Percentiles rank a stretch among this genome's conserved stretches.
These are phyloP conservation scores for Pythium phragmiticola DNA, from an alignment of 352 stramenopile species.

Conservation along the genomic window DNA sequence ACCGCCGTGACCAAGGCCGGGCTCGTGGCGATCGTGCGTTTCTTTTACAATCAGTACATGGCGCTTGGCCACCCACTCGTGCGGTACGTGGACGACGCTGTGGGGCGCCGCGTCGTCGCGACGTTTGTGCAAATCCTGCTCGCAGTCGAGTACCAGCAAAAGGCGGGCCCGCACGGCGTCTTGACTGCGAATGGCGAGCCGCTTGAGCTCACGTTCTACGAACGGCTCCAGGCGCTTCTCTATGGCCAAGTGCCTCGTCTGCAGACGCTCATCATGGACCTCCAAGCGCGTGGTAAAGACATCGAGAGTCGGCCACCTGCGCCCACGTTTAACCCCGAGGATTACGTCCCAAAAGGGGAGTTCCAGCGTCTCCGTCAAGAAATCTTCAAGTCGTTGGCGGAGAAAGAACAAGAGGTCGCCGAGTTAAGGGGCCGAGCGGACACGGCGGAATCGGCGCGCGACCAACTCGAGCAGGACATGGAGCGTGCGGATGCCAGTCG, in stretches of 20 bases:
- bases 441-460: neutral
- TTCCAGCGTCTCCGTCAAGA: constrained; percentile 47
- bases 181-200: constrained; percentile 26
- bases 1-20: constrained; percentile 41
- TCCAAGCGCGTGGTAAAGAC: constrained; percentile 24
- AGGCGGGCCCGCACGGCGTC: neutral
- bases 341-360: constrained; percentile 65
- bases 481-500: neutral
- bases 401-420: constrained; percentile 2
- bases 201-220: constrained; percentile 40
- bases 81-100: constrained; percentile 54
- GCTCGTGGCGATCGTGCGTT: constrained; percentile 34
- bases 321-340: constrained; percentile 62
- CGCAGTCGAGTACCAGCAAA: constrained; percentile 41
- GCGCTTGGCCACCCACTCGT: constrained; percentile 48
- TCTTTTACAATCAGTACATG: constrained; percentile 63
- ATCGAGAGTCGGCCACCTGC: constrained; percentile 21
- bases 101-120: constrained; percentile 59
- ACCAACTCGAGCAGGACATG: neutral
- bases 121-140: constrained; percentile 51
- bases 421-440: neutral
- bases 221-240: constrained; percentile 43
- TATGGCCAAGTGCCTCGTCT: constrained; percentile 27
- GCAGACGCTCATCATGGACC: constrained; percentile 34
- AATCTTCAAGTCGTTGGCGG: constrained; percentile 34